Base-by-base conservation (phyloP, 2,329 filamentous ascomycete genomes). In the Cladosporium sp. region DNA sequence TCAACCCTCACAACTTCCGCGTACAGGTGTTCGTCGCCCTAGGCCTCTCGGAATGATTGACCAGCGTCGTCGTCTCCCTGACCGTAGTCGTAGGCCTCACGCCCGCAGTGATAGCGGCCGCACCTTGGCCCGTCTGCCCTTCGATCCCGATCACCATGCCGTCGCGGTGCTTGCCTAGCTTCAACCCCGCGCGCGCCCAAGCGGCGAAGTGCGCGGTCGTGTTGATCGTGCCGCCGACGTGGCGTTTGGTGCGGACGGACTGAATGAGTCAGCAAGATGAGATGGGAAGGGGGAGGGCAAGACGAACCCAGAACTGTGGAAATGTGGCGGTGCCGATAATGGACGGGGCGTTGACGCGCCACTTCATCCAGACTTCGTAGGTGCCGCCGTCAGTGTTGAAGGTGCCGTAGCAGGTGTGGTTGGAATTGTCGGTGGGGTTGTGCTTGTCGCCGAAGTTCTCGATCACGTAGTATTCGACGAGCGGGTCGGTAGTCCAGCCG, bases 381-480 rank as follows among this genome's bases (percentile, higher is more conserved):
- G 70, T 74, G 10, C 74, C 72, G 43, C 78, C 79, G 41, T 80
- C 79, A n/a, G 65, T 68, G 14, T 69, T 74, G 56, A 82, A 73
- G 56, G 73, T 73, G 18, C 78, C 79, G 63, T 76, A 76, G 54
- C 69, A 68, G 1, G 70, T 73, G 57, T 72, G 72, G 22, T 70
- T 76, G 59, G 73, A 71, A 53, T 58, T 53, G 45, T 46, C 71
- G 51, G 48, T 52, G 8, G 60, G 60, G 38, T 76, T 71, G 61
- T 79, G 74, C 42, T 70, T 72, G 54, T 74, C 76, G 61, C 74
- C 76, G 61, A 50, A 50, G 9, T 72, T 66, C 55, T 82, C 79
- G 58, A 81, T 71, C 53, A 82, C 75, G 67, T 82, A 82, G 68
- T 81, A 81, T 59, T 81, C 79, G 61, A 80, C 70, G 13, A 80